Evolutionary conservation across 805 yeast genomes (phyloP).

Genomic region (Pichia nakasei): DNA sequence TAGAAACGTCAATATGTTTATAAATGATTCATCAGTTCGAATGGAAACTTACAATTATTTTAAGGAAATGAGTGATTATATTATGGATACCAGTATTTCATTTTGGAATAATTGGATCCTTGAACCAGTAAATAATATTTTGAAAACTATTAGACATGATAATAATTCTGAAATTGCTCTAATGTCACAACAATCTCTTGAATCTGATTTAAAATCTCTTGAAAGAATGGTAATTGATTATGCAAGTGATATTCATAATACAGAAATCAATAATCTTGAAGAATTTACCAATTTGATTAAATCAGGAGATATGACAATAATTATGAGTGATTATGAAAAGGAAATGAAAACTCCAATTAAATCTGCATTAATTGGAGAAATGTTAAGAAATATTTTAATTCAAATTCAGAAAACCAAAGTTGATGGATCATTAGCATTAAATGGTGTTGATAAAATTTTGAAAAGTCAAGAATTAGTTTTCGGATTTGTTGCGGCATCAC

Average conservation of each 20-base stretch:
- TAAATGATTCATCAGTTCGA: conserved; percentile 42
- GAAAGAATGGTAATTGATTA: conserved; percentile 85
- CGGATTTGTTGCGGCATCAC: conserved; percentile 84
- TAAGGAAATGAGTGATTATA: conserved; percentile 47
- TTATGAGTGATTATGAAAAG: conserved; percentile 72
- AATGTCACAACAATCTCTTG: conserved; percentile 68
- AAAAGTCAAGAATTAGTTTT: conserved; percentile 92
- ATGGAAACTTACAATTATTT: conserved; percentile 27
- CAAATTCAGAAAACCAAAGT: conserved; percentile 96
- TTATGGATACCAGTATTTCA: conserved; percentile 56
- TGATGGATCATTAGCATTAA: conserved; percentile 83
- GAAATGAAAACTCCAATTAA: conserved; percentile 65
- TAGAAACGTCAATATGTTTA: conserved; percentile 44
- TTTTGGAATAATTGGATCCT: conserved; percentile 79
- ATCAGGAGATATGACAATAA: conserved; percentile 69
- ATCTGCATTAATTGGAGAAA: conserved; percentile 56
- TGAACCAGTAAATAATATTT: conserved; percentile 61
- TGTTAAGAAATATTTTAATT: conserved; percentile 69
- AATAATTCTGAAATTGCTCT: conserved; percentile 64
- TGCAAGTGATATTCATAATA: conserved; percentile 30
- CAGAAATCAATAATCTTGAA: conserved; percentile 13
- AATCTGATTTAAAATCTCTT: conserved; percentile 69
- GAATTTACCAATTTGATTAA: conserved; percentile 40
- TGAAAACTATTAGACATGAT: conserved; percentile 80
- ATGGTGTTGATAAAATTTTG: conserved; percentile 82